Conservation (phyloP, 805 yeast species). For the Zygosaccharomyces gambellarensis region DNA sequence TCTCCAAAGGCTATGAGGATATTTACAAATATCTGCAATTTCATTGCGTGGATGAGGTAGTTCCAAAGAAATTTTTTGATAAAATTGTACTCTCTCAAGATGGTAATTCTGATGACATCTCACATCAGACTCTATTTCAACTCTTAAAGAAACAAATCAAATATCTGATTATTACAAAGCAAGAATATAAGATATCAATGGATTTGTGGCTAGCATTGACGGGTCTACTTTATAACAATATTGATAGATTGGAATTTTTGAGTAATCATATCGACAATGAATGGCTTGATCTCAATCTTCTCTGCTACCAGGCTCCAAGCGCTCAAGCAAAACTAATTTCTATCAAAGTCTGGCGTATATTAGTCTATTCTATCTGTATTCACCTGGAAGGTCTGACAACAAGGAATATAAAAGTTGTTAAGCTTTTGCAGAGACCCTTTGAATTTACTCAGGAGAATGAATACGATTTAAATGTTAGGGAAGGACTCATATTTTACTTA, state of each 20-base stretch:
- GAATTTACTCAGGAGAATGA: slow-evolving; percentile 6
- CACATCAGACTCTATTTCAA: slow-evolving; percentile 15
- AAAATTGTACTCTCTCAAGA: slow-evolving; percentile 3
- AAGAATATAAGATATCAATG: slow-evolving; percentile 25
- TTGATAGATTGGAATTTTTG: slow-evolving; percentile 8
- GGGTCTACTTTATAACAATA: slow-evolving; percentile 25
- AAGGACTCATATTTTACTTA: slow-evolving; percentile 18
- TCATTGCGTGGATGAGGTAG: slow-evolving; percentile 5
- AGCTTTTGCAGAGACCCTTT: slow-evolving; percentile 18
- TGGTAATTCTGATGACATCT: neutral
- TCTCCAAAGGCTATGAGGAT: slow-evolving; percentile 7
- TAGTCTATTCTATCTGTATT: slow-evolving; percentile 20
- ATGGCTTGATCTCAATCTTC: slow-evolving; percentile 24
- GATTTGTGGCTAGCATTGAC: slow-evolving; percentile 30
- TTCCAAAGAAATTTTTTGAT: slow-evolving; percentile 13
- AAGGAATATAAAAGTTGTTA: slow-evolving; percentile 3
- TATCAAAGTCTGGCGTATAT: slow-evolving; percentile 29
- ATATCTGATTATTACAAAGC: slow-evolving; percentile 13
- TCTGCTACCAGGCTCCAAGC: slow-evolving; percentile 15
- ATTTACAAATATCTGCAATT: slow-evolving; percentile 15
- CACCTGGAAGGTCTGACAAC: slow-evolving; percentile 3
- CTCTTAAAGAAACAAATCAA: slow-evolving; percentile 18
- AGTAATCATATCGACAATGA: slow-evolving; percentile 4
- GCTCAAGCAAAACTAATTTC: slow-evolving; percentile 16
- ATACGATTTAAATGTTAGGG: slow-evolving; percentile 8